Evolutionary conservation across 1,139 yeast species (phyloP).

Genomic region (Spencermartinsiella ligniputridi): DNA sequence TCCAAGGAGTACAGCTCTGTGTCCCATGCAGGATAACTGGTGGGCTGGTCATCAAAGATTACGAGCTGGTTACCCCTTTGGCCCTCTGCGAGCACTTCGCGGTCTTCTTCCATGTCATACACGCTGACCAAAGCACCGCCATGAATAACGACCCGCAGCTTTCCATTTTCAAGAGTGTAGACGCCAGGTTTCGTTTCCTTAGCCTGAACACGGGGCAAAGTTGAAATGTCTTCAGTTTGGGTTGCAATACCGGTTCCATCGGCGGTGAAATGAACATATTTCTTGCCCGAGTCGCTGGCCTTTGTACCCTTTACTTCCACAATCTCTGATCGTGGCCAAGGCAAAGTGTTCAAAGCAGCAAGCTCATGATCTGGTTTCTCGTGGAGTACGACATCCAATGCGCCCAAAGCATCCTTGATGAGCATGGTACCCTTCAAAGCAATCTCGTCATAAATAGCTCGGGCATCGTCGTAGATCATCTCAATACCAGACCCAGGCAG

Average conservation of each 20-base stretch:
- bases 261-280: background rate
- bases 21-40: conserved; percentile 95
- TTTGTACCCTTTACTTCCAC: conserved; percentile 32
- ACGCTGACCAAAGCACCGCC: conserved; percentile 68
- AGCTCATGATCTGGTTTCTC: conserved; percentile 18
- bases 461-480: conserved; percentile 92
- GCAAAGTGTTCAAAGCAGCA: conserved; percentile 52
- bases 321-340: conserved; percentile 63
- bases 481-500: conserved; percentile 95
- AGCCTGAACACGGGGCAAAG: conserved; percentile 29
- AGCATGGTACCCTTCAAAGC: conserved; percentile 51
- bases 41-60: conserved; percentile 82
- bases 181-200: conserved; percentile 38
- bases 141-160: conserved; percentile 53
- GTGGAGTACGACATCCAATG: conserved; percentile 35
- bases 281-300: background rate
- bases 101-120: conserved; percentile 51
- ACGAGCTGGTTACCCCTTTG: conserved; percentile 72
- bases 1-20: conserved; percentile 83
- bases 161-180: conserved; percentile 55
- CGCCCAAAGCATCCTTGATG: conserved; percentile 48
- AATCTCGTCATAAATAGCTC: conserved; percentile 64
- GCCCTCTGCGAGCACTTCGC: conserved; percentile 64
- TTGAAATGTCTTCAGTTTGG: background rate
- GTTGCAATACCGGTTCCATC: conserved; percentile 1